Base-by-base conservation (phyloP, 140 eudicot species). In the Ambrosia hybrid region DNA sequence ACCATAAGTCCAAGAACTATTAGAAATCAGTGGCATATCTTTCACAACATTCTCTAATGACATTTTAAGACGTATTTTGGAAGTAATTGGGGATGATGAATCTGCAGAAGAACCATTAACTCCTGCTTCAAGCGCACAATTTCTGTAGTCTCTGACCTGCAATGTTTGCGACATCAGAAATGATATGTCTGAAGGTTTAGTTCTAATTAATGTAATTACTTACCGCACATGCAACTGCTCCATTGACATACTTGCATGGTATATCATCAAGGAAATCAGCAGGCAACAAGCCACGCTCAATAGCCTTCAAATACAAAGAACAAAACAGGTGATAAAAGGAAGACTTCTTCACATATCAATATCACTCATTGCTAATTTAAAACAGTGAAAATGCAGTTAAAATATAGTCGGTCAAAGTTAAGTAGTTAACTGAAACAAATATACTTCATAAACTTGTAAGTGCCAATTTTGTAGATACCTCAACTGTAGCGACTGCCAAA, bases 21-120 rank as follows among this genome's bases (percentile, higher is more conserved):
- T 92, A 3, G 96, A 87, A 63, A 94, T 84, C 70, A 79, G 58
- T 33, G 95, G 95, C 58, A 94, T 86, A 78, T 94, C 99, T 83
- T 94, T 94, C 79, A 94, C 97, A 43, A 90, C 84, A 53, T 90
- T 94, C 81, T 94, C 97, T 60, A 94, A 71, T 9, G 99, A 90
- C 96, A 94, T 88, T 80, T 81, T 90, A 55, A 94, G 96, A 64
- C 79, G 80, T 70, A 94, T 84, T 82, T 78, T 94, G 36, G 67
- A 79, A 49, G 80, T 80, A 46, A 69, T 45, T 10, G 96, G 90
- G 21, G 89, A 57, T 43, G 69, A 74, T 37, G 71, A 73, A 71
- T 73, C 76, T 39, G 75, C 68, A 68, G 88, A 84, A 62, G 90
- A 81, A 53, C 72, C 81, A 21, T 56, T 74, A 78, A 63, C 63